Evolutionary conservation across 225 moss, liverwort and hornwort species (phyloP), one percentile per base, ranked within the genome.

Genomic region (Straminergon stramineum): DNA sequence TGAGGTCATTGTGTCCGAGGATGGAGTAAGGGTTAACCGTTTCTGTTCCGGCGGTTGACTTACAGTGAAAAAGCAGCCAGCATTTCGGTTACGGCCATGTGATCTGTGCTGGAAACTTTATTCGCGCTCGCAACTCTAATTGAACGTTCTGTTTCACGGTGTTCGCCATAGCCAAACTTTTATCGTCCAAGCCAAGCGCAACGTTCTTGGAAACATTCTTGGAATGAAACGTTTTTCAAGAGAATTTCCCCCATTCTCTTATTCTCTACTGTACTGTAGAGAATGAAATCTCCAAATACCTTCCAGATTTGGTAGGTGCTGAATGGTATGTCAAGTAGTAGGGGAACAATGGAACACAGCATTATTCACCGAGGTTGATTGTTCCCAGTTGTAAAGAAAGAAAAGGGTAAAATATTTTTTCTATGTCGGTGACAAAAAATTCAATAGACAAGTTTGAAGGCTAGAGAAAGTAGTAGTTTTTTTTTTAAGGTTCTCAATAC

Each of bases 21-120:
- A 79, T 86, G 27, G 90, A 75, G 68, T 81, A 68, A 84, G 64
- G 56, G 90, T 88, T 91, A 91, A 93, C 93, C 91, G 91, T 93
- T 93, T 93, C 84, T 93, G 93, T 90, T 93, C 88, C 57, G 84
- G 93, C 90, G 81, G 93, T 91, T 93, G 93, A 93, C 56, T 93
- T 57, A 63, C 88, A 90, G 86, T 91, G 88, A 93, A 93, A 86
- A 86, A 90, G 88, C 88, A 86, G 90, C 63, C 86, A 88, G 75
- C 88, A 78, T 91, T 93, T 91, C 93, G 85, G 93, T 93, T 93
- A 90, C 55, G 90, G 71, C 89, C 92, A 77, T 76, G 76, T 81
- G 85, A 87, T 74, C 74, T 71, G 43, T 35, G 35, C 61, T 76
- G 68, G 61, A 63, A 65, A 11, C 84, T 31, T 57, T 20, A 71